Conservation (phyloP, 2,329 filamentous ascomycete species). For the Pseudogymnoascus sp. region DNA sequence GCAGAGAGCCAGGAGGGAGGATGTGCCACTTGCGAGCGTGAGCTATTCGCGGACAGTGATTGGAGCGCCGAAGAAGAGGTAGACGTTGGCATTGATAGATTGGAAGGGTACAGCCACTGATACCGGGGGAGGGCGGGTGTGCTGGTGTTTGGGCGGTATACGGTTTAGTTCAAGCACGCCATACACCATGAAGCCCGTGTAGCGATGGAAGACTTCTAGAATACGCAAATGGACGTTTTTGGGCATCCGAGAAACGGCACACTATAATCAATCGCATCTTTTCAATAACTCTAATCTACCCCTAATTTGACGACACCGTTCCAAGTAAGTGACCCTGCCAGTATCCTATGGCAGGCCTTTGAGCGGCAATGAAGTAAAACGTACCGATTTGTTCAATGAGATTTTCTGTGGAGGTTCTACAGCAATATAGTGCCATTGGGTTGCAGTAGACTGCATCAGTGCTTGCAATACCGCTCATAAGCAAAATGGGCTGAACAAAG, state of each 20-base stretch:
- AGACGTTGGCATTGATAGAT: neutral
- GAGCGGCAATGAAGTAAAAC: neutral
- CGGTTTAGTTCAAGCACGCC: neutral
- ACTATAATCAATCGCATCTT: neutral
- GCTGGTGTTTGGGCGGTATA: neutral
- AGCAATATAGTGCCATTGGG: neutral
- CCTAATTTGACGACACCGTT: neutral
- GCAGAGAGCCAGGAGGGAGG: constrained; percentile 41
- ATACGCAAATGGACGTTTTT: neutral
- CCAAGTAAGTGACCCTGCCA: neutral
- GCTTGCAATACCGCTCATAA: neutral
- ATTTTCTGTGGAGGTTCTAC: neutral
- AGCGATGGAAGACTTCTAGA: neutral
- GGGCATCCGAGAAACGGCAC: neutral
- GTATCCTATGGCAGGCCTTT: no score
- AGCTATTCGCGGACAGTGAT: constrained; percentile 30
- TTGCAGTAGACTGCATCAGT: neutral
- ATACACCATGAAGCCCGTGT: neutral
- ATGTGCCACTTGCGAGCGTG: constrained; percentile 24
- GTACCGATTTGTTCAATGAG: neutral
- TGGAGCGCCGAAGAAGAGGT: constrained; percentile 26
- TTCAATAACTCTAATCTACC: neutral
- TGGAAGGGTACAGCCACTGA: neutral
- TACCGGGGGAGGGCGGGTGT: neutral
- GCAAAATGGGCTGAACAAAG: neutral